Conservation (phyloP, 2,329 filamentous ascomycete genomes). For the Paecilomyces sp. region DNA sequence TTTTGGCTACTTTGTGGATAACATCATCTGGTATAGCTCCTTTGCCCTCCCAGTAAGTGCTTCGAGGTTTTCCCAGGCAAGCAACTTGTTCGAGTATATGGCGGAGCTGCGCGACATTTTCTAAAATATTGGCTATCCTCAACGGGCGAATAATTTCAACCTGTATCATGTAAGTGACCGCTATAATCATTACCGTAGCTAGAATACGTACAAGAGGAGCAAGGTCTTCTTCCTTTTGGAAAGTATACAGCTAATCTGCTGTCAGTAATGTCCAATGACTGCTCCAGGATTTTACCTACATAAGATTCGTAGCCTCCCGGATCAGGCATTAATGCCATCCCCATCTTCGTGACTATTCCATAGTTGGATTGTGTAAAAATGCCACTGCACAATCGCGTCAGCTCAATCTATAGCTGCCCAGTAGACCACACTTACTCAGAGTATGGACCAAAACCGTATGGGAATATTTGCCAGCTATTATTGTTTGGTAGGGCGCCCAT, state of each 20-base stretch:
- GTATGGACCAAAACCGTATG: conserved; percentile 6
- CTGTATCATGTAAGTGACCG: neutral
- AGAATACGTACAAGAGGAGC: conserved; percentile 3
- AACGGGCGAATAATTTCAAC: conserved; percentile 45
- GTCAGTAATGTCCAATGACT: neutral
- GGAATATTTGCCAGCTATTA: conserved; percentile 13
- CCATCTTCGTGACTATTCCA: conserved; percentile 15
- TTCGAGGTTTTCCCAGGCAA: conserved; percentile 24
- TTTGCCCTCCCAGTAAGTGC: conserved; percentile 22
- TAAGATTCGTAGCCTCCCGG: conserved; percentile 6
- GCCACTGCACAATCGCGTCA: neutral
- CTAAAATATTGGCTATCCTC: conserved; percentile 24
- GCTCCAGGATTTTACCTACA: neutral
- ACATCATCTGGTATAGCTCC: conserved; percentile 25
- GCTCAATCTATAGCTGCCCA: neutral
- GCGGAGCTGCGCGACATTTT: conserved; percentile 26
- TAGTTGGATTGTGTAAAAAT: conserved; percentile 15
- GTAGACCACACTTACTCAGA: conserved; percentile 1
- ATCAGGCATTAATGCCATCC: conserved; percentile 13
- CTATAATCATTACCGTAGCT: neutral
- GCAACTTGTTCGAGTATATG: conserved; percentile 28
- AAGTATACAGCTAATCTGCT: conserved; percentile 4
- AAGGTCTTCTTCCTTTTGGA: conserved; percentile 10
- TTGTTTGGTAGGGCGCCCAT: conserved; percentile 30
- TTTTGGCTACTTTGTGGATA: conserved; percentile 22